Conservation (phyloP, 108 stramenopile genomes). For the Fragilariopsis cylindrus region DNA sequence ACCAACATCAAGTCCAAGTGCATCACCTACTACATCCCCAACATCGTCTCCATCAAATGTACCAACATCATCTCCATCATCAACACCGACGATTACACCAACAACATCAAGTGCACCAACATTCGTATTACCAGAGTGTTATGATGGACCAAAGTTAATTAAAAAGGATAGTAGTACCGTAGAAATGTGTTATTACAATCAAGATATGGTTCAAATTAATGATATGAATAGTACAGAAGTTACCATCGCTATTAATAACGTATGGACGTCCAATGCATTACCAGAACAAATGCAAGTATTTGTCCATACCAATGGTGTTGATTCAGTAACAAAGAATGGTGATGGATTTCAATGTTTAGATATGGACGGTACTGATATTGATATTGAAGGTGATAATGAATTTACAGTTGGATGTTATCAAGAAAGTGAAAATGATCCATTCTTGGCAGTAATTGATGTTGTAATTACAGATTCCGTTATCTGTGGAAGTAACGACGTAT, state of each 20-base stretch:
- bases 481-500: neutral
- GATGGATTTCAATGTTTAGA: neutral
- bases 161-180: neutral
- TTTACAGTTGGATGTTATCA: neutral
- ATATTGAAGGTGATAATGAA: neutral
- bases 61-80: neutral
- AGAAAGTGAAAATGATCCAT: neutral
- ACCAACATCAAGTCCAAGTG: neutral
- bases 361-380: neutral
- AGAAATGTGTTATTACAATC: neutral
- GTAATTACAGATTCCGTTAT: neutral
- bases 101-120: neutral
- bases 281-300: neutral
- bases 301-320: neutral
- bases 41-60: neutral
- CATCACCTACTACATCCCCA: neutral
- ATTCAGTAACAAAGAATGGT: neutral
- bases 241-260: neutral
- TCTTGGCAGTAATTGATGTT: neutral
- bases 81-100: neutral
- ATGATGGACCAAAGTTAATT: constrained; percentile 3
- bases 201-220: neutral
- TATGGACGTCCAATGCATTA: neutral
- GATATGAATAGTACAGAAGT: neutral
- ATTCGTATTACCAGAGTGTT: constrained; percentile 4